Percentiles rank a stretch among this genome's conserved stretches.
Evolutionary conservation across 768 basidiomycete genomes (phyloP).

Genomic region (Termitomyces bulborhizus): DNA sequence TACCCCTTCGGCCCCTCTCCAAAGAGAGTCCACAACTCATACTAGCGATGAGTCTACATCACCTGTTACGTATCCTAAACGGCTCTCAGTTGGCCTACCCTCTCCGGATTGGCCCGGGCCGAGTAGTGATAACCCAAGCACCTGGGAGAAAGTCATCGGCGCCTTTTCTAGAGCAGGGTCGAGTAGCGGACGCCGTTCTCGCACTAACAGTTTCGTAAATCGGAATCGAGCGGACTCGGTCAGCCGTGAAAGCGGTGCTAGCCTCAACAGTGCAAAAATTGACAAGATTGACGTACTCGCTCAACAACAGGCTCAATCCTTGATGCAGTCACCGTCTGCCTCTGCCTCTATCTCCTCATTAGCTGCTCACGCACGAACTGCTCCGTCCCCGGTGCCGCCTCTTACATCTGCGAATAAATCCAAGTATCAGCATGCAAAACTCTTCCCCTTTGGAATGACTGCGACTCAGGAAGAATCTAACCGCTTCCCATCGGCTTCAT

Average conservation of each 20-base stretch:
- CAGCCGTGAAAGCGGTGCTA: constrained; percentile 72
- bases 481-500: constrained; percentile 41
- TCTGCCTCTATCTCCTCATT: constrained; percentile 69
- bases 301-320: constrained; percentile 33
- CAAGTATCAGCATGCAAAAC: constrained; percentile 72
- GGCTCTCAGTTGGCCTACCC: constrained; percentile 60
- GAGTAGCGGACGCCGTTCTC: constrained; percentile 65
- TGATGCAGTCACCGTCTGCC: constrained; percentile 58
- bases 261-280: constrained; percentile 54
- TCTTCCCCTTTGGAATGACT: constrained; percentile 85
- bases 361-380: constrained; percentile 48
- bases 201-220: constrained; percentile 68
- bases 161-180: constrained; percentile 64
- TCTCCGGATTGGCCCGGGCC: constrained; percentile 52
- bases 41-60: constrained; percentile 44
- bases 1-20: constrained; percentile 38
- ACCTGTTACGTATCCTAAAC: constrained; percentile 51
- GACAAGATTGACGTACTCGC: constrained; percentile 42
- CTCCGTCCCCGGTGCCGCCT: constrained; percentile 74
- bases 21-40: constrained; percentile 30
- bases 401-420: constrained; percentile 63
- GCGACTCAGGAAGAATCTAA: constrained; percentile 62
- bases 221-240: constrained; percentile 69
- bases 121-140: constrained; percentile 44
- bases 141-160: constrained; percentile 72